These are phyloP conservation scores for Carex arenaria DNA, from an alignment of 202 grass and related monocot species.

Conservation along the genomic window DNA sequence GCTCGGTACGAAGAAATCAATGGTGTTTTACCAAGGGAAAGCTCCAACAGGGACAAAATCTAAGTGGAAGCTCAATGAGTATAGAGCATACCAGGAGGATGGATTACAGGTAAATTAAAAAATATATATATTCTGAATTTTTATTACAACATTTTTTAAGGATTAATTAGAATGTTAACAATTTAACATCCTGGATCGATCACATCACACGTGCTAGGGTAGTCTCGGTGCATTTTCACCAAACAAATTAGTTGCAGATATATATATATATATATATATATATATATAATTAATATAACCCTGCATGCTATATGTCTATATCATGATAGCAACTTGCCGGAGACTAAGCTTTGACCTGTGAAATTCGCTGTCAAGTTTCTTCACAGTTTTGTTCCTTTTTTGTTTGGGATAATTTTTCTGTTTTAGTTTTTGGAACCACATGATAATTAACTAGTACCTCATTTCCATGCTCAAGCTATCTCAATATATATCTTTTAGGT, in stretches of 20 bases:
- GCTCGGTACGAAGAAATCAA: conserved; percentile 79
- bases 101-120: conserved; percentile 11
- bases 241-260: background rate
- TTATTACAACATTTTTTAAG: background rate
- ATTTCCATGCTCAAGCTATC: background rate
- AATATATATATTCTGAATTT: background rate
- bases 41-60: conserved; percentile 61
- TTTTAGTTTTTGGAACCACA: background rate
- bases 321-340: background rate
- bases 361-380: background rate
- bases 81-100: conserved; percentile 50
- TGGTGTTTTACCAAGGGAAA: conserved; percentile 83
- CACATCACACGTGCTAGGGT: background rate
- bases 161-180: background rate
- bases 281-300: too few relatives aligned
- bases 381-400: background rate
- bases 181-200: background rate
- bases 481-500: background rate
- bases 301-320: background rate
- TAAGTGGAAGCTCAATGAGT: conserved; percentile 83
- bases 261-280: too few relatives aligned
- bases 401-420: too few relatives aligned
- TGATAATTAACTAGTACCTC: background rate
- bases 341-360: conserved; percentile 6
- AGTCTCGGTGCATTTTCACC: background rate